phyloP scores from a whole-genome alignment of 179 eudicot species.

The Sideroxylon spinosum region DNA sequence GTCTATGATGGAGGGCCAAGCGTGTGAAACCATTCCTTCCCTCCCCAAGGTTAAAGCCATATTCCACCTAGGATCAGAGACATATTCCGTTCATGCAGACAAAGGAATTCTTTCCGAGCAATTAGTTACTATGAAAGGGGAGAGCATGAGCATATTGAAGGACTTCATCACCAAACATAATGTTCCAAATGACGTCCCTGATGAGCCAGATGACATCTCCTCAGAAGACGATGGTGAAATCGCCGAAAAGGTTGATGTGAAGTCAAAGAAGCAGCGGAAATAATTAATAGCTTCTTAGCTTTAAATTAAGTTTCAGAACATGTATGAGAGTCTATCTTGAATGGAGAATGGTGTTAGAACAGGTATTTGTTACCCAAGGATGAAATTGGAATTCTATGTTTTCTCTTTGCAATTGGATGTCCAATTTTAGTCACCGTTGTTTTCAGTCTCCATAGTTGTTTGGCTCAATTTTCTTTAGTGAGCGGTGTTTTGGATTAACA shows the following conservation, averaged over 20 bases:
- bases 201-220: slow-evolving; percentile 66
- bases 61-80: slow-evolving; percentile 68
- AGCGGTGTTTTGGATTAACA: too few species aligned
- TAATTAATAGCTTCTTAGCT: neutral
- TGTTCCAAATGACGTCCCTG: slow-evolving; percentile 82
- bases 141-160: slow-evolving; percentile 74
- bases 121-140: slow-evolving; percentile 57
- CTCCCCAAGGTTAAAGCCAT: slow-evolving; percentile 43
- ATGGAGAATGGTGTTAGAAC: too few species aligned
- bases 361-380: neutral
- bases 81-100: slow-evolving; percentile 30
- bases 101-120: slow-evolving; percentile 64
- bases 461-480: too few species aligned
- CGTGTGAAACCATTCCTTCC: slow-evolving; percentile 19
- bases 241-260: slow-evolving; percentile 37
- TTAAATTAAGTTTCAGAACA: neutral
- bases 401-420: neutral
- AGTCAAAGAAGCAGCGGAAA: slow-evolving; percentile 51
- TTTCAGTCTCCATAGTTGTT: neutral
- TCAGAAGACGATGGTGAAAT: slow-evolving; percentile 63
- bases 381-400: neutral
- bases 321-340: neutral
- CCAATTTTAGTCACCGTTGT: neutral
- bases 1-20: slow-evolving; percentile 48
- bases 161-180: slow-evolving; percentile 76